Evolutionary conservation across 805 yeast genomes (phyloP).

Genomic region (Saccharomyces kudriavzevii): DNA sequence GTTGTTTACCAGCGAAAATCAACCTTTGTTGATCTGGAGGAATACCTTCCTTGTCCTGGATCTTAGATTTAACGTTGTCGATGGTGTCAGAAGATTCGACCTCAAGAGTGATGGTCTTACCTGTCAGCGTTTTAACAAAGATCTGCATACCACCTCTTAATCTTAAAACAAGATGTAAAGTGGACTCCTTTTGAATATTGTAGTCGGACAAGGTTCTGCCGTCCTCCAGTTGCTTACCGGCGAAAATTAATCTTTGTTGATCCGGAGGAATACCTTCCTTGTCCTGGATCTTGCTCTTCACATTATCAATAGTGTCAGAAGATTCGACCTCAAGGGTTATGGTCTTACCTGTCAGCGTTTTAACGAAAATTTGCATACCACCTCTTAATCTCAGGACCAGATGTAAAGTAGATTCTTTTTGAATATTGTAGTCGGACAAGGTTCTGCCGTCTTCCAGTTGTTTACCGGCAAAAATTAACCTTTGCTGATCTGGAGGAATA

Average conservation of each 20-base stretch:
- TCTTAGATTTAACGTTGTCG: conserved; percentile 90
- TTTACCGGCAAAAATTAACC: conserved; percentile 89
- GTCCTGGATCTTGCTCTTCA: conserved; percentile 67
- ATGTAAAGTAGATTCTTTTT: conserved; percentile 80
- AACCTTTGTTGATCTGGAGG: conserved; percentile 96
- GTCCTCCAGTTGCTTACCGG: conserved; percentile 62
- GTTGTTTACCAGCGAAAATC: conserved; percentile 92
- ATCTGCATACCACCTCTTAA: conserved; percentile 79
- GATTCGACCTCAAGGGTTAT: conserved; percentile 91
- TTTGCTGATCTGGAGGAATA: conserved; percentile 89
- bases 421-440: conserved; percentile 84
- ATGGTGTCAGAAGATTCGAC: conserved; percentile 91
- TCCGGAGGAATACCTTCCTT: conserved; percentile 66
- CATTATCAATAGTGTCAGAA: conserved; percentile 87
- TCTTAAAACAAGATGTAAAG: conserved; percentile 61
- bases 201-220: conserved; percentile 65
- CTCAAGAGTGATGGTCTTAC: conserved; percentile 81
- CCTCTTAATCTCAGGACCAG: conserved; percentile 79
- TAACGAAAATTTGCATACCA: conserved; percentile 88
- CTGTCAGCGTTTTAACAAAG: conserved; percentile 83
- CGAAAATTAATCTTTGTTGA: conserved; percentile 58
- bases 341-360: conserved; percentile 94
- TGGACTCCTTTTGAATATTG: conserved; percentile 64
- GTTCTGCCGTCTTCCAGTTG: conserved; percentile 92
- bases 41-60: conserved; percentile 93